Evolutionary conservation across 331 rosid genomes (phyloP).

Genomic region (Cydonia oblonga): DNA sequence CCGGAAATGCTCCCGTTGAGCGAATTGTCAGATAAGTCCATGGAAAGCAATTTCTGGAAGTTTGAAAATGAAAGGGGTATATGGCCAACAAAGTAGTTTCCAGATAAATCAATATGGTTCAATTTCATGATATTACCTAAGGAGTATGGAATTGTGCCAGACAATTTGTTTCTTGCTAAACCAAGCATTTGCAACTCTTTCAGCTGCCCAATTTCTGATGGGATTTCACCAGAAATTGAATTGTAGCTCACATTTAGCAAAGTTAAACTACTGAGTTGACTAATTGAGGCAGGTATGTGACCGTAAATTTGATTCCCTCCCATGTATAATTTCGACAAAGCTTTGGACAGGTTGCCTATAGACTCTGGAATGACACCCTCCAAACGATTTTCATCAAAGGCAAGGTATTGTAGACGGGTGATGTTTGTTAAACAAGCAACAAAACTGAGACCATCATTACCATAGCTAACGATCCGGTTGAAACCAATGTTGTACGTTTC

Average conservation of each 20-base stretch:
- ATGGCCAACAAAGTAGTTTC: slow-evolving; percentile 34
- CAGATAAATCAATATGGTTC: slow-evolving; percentile 44
- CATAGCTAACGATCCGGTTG: slow-evolving; percentile 35
- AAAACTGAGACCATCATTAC: slow-evolving; percentile 30
- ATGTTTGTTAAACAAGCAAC: slow-evolving; percentile 47
- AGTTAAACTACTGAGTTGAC: slow-evolving; percentile 37
- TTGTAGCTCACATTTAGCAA: slow-evolving; percentile 50
- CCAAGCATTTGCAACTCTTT: slow-evolving; percentile 30
- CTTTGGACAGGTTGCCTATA: slow-evolving; percentile 59
- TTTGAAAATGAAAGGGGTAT: slow-evolving; percentile 43
- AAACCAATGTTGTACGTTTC: slow-evolving; percentile 51
- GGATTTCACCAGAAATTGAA: slow-evolving; percentile 52
- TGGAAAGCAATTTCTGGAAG: slow-evolving; percentile 28
- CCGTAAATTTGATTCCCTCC: slow-evolving; percentile 61
- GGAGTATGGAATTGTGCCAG: slow-evolving; percentile 48
- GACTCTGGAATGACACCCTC: slow-evolving; percentile 60
- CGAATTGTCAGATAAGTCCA: slow-evolving; percentile 56
- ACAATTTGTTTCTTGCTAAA: slow-evolving; percentile 41
- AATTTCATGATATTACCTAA: slow-evolving; percentile 42
- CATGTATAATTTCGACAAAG: slow-evolving; percentile 40
- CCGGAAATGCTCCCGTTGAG: slow-evolving; percentile 51
- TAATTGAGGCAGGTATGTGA: slow-evolving; percentile 45
- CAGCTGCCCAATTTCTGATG: slow-evolving; percentile 37
- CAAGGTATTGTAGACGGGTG: slow-evolving; percentile 24
- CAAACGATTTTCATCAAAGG: slow-evolving; percentile 44